Base-by-base conservation (phyloP, 768 basidiomycete genomes). In the Mycena indigotica region DNA sequence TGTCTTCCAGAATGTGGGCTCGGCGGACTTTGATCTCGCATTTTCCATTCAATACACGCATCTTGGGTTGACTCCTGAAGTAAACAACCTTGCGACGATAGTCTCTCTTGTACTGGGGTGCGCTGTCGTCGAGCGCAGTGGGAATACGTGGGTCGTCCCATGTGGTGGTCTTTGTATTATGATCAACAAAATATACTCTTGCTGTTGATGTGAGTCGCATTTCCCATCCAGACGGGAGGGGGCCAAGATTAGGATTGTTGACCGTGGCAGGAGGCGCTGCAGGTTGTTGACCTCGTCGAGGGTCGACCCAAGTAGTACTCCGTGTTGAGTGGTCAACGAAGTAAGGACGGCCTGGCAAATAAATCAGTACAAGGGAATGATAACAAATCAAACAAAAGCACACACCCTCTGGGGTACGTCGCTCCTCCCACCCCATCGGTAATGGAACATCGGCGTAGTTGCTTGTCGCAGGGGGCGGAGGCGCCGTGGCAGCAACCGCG, bases 21-120 rank as follows among this genome's bases (percentile, higher is more conserved):
- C 94, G 82, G 54, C 92, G 82, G 17, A 96, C 79, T 70, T 91
- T 94, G 65, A 95, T 73, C 68, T 95, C 92, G 65, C 91, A 94
- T 69, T 93, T 94, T 30, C 92, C 93, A 15, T 85, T 80, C 49
- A 83, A 80, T 6, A 82, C 74, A 44, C 91, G 82, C 79, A 96
- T 88, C 52, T 91, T 88, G 24, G 93, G 91, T 64, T 96, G 93
- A 62, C 86, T 88, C 58, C 93, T 83, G 83, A 96, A 95, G 76
- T 95, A 95, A 49, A 95, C 87, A 41, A 95, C 85, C 73, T 95
- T 96, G 55, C 92, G 80, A 61, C 93, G 78, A 70, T 95, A 96
- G 74, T 96, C 93, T 60, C 92, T 87, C 74, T 95, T 95, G 74
- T 95, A 95, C 73, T 95, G 93, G n/a, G 93, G 94, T 3, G 92